phyloP scores from a whole-genome alignment of 768 basidiomycete genomes.

The Coprinopsis strossmayeri region DNA sequence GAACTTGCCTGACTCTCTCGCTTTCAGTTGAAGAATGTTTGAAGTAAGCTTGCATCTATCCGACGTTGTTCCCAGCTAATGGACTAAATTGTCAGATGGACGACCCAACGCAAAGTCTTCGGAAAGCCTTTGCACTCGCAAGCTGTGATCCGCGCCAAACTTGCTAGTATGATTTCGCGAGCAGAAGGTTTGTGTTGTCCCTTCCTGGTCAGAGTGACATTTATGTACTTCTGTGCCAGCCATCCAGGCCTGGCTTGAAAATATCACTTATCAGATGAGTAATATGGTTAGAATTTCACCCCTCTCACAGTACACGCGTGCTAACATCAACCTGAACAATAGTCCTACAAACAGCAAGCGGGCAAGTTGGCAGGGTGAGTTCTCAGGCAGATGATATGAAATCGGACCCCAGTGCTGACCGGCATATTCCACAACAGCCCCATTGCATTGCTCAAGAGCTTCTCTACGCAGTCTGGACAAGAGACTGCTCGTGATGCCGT shows the following conservation, averaged over 20 bases:
- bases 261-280: slow-evolving; percentile 83
- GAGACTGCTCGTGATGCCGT: slow-evolving; percentile 74
- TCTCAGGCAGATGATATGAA: too few species aligned
- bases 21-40: slow-evolving; percentile 1
- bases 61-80: neutral
- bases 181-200: slow-evolving; percentile 33
- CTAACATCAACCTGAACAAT: neutral
- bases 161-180: slow-evolving; percentile 80
- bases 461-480: slow-evolving; percentile 67
- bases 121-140: slow-evolving; percentile 82
- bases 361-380: slow-evolving; percentile 63
- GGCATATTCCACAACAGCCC: slow-evolving; percentile 35
- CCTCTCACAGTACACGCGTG: neutral
- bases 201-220: neutral
- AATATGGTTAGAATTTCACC: slow-evolving; percentile 50
- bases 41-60: neutral
- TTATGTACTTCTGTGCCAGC: slow-evolving; percentile 31
- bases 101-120: slow-evolving; percentile 85
- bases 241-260: slow-evolving; percentile 77
- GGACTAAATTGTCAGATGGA: neutral
- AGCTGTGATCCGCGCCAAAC: slow-evolving; percentile 82
- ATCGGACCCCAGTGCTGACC: too few species aligned
- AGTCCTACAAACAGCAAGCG: slow-evolving; percentile 71
- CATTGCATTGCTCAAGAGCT: slow-evolving; percentile 77
- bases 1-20: neutral